A percentile compares a stretch with the other conserved stretches of the same genome.
These are phyloP conservation scores for Volvox carteri DNA, from an alignment of 163 green algal genomes.

Conservation along the genomic window DNA sequence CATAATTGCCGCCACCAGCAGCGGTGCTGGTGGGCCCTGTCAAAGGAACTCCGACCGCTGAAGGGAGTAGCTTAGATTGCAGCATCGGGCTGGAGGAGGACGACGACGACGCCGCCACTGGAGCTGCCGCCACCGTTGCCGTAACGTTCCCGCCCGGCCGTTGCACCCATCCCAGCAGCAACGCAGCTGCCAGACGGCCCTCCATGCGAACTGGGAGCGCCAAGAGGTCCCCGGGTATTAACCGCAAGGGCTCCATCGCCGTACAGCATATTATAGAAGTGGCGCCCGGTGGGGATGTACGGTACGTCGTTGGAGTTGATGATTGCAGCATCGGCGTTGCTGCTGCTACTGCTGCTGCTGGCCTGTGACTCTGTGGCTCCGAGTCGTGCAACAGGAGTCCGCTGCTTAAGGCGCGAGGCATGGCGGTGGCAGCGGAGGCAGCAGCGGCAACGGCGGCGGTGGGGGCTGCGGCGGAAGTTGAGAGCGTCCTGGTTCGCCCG, in stretches of 20 bases:
- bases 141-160: background rate
- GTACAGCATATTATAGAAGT: background rate
- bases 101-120: background rate
- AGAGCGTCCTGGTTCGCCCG: too few relatives aligned
- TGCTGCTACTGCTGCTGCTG: background rate
- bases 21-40: too few relatives aligned
- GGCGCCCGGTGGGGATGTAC: conserved; percentile 23
- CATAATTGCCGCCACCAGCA: background rate
- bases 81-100: too few relatives aligned
- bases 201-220: background rate
- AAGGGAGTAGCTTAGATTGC: too few relatives aligned
- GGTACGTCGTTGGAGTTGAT: background rate
- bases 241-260: background rate
- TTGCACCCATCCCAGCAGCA: conserved; percentile 14
- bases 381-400: too few relatives aligned
- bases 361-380: background rate
- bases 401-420: background rate
- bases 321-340: too few relatives aligned
- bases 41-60: too few relatives aligned
- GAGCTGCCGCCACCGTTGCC: background rate
- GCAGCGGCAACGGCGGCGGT: background rate
- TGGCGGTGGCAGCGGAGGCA: background rate
- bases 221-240: background rate
- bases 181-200: conserved; percentile 14
- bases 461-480: background rate